Base-by-base conservation (phyloP, 257 asterid genomes). In the Ligustrum vulgare region DNA sequence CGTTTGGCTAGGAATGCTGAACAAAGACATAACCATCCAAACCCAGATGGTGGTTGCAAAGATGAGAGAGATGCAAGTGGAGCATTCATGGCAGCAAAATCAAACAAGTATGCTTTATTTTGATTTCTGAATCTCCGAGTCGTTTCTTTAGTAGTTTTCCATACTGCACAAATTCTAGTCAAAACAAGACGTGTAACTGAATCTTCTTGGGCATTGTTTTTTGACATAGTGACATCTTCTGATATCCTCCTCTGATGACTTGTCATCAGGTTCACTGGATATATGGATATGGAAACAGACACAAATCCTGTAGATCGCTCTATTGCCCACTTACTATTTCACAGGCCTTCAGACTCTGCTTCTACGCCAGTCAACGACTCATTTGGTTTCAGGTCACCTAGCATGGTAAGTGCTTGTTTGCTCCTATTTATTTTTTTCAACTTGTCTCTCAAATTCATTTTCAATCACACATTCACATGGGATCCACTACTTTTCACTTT, bases 231-330 rank as follows among this genome's bases (percentile, higher is more conserved):
- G 33, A 58, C 31, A 8, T 3, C 66, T 58, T 22, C 33, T 75
- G 45, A 54, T 73, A 13, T 58, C 39, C 37, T 58, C 39, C 37
- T 63, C 70, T 65, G 68, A 56, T 37, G 23, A 60, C 69, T 51
- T 41, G 77, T 11, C 75, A 22, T 65, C 80, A 86, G 91, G 83
- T 86, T 80, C 79, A 62, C 79, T 67, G 82, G 87, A 68, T 86
- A 81, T 81, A 51, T 89, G 86, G 93, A 82, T 70, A 86, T 91
- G 45, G 98, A 93, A 81, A 87, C 95, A 2, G 87, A 87, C 71
- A 93, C 98, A 34, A 91, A 93, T 81, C 95, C 97, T 33, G 85
- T 91, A 78, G 98, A 93, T 60, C 90, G 98, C 76, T 91, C 98
- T 25, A 81, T 93, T 33, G 98, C 98, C 1, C 98, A 93, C 78